Evolutionary conservation across 1,284 basidiomycete genomes (phyloP).

Genomic region (Exobasidium cylindrosporum): DNA sequence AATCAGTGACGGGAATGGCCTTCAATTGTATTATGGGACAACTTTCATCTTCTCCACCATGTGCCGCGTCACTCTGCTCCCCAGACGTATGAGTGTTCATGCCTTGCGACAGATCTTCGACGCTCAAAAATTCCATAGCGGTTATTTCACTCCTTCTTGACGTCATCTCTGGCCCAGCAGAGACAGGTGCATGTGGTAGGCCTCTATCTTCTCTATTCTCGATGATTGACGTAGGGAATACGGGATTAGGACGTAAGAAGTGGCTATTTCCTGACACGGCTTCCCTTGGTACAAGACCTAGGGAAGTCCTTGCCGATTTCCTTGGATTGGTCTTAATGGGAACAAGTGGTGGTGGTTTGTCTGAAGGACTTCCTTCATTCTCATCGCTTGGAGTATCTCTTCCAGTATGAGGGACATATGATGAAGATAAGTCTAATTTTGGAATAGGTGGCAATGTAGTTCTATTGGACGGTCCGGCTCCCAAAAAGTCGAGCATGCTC

Average conservation of each 20-base stretch:
- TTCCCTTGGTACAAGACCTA: too few species aligned
- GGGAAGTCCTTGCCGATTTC: too few species aligned
- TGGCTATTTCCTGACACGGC: too few species aligned
- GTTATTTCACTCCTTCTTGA: neutral
- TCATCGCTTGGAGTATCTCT: neutral
- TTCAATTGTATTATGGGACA: conserved; percentile 9
- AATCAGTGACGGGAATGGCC: conserved; percentile 37
- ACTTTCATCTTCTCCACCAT: too few species aligned
- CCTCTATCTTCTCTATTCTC: too few species aligned
- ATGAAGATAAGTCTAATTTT: neutral
- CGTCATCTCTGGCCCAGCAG: too few species aligned
- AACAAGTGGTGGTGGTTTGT: too few species aligned
- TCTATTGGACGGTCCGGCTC: neutral
- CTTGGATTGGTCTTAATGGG: too few species aligned
- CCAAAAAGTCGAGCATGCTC: conserved; percentile 4
- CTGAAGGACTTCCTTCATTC: neutral
- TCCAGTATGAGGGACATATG: neutral
- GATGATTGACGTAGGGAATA: too few species aligned
- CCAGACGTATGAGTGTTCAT: neutral
- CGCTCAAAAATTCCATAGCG: conserved; percentile 3
- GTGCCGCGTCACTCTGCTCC: neutral
- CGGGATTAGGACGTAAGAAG: too few species aligned
- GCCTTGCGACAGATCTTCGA: neutral
- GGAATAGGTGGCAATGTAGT: neutral
- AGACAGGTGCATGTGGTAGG: too few species aligned